Evolutionary conservation across 75 land plant genomes (phyloP).

Genomic region (Ceratopteris richardii): DNA sequence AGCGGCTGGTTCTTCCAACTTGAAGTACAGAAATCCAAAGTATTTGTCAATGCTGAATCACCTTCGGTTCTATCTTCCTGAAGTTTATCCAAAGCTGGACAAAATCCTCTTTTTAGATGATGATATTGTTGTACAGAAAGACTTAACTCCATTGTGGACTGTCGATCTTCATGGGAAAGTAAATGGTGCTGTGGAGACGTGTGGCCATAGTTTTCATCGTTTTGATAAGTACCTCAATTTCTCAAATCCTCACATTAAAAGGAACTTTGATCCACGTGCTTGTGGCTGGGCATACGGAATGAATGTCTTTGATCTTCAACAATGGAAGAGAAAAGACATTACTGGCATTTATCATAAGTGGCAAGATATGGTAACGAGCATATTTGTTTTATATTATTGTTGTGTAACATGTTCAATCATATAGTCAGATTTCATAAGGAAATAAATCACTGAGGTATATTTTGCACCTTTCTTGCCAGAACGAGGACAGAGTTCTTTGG

Average conservation of each 20-base stretch:
- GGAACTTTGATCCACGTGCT: conserved; percentile 69
- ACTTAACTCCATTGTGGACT: conserved; percentile 59
- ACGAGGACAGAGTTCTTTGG: conserved; percentile 48
- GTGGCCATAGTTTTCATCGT: conserved; percentile 86
- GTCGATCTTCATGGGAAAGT: conserved; percentile 79
- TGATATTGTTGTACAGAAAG: conserved; percentile 85
- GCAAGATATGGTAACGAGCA: conserved; percentile 66
- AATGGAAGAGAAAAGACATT: conserved; percentile 76
- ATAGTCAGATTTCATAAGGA: neutral
- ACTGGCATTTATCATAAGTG: conserved; percentile 96
- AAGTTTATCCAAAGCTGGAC: conserved; percentile 77
- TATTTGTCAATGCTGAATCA: conserved; percentile 90
- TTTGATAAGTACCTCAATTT: conserved; percentile 91
- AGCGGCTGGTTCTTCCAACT: conserved; percentile 48
- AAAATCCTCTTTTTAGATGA: conserved; percentile 87
- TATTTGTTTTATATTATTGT: too few relatives aligned
- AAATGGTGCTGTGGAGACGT: conserved; percentile 90
- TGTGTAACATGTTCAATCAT: too few relatives aligned
- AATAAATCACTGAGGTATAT: neutral
- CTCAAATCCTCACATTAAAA: conserved; percentile 72
- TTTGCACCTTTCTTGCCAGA: conserved; percentile 22
- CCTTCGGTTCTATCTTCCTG: conserved; percentile 78
- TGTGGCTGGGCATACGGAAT: conserved; percentile 98
- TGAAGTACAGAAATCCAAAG: conserved; percentile 87
- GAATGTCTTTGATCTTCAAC: conserved; percentile 79